Base-by-base conservation (phyloP, 202 grass and related monocot species). In the Saccharum hybrid region DNA sequence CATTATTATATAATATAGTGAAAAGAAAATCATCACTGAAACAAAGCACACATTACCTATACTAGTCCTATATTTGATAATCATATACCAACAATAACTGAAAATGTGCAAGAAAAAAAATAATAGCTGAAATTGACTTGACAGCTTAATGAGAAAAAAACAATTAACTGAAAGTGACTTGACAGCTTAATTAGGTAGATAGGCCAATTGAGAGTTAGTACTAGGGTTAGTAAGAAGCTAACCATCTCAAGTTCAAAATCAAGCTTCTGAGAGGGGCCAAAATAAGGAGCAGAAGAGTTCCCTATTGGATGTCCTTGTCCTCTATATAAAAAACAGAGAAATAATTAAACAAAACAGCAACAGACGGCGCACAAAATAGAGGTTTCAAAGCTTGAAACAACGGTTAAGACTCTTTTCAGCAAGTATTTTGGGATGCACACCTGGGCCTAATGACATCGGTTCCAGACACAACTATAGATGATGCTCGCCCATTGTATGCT, bases 211-310 rank as follows among this genome's bases (percentile, higher is more conserved):
- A 52, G 59, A 74, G 61, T 52, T 82, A 63, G 39, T 28, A 66
- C 66, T 8, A 83, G 26, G 10, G 26, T 65, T 38, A 70, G 28
- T 15, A 51, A 40, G 77, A 72, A 49, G 54, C 91, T 89, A 82
- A 99, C 96, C 96, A 99, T 99, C 92, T 99, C 96, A 90, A 96
- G 96, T 76, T 99, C 96, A 76, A 99, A 99, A 92, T 99, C 96
- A 83, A 99, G 86, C 86, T 99, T 96, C 82, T 82, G 72, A 39
- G 93, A 96, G 62, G 96, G 89, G 38, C 96, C 96, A 37, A 94
- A 99, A 92, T 85, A 92, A 60, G 96, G 96, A 75, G 74, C 36
- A 8, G 89, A 71, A 10, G 88, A 71, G 33, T 81, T 87, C 86
- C 81, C 93, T 64, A 48, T 84, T 10, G 96, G 91, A 84, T 88